A percentile compares a stretch with the other conserved stretches of the same genome.
Evolutionary conservation across 2,329 filamentous ascomycete genomes (phyloP).

Genomic region (Colletotrichum sansevieriae): DNA sequence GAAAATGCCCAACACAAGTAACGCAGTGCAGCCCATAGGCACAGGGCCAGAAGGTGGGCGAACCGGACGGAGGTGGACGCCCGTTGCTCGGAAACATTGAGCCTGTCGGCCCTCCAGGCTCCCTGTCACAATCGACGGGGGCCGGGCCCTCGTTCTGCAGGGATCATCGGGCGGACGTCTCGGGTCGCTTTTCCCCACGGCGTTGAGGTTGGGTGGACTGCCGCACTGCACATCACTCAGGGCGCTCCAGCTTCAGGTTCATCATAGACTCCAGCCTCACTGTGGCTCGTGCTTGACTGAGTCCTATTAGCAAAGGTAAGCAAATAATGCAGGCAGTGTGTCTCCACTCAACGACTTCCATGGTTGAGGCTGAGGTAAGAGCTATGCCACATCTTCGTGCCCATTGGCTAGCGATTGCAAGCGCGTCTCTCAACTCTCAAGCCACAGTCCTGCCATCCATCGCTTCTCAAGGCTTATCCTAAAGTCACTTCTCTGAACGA

Average conservation of each 20-base stretch:
- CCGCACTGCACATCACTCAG: conserved; percentile 14
- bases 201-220: conserved; percentile 11
- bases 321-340: background rate
- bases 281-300: conserved; percentile 7
- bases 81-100: conserved; percentile 41
- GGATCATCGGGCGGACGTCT: conserved; percentile 36
- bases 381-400: background rate
- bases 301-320: background rate
- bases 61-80: conserved; percentile 31
- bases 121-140: conserved; percentile 36
- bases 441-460: conserved; percentile 13
- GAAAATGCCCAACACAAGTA: conserved; percentile 5
- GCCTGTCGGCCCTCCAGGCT: conserved; percentile 2
- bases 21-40: conserved; percentile 2
- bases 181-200: conserved; percentile 29
- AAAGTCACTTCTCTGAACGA: conserved; percentile 16
- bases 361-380: conserved; percentile 33
- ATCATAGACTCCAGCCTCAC: background rate
- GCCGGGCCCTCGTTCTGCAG: conserved; percentile 26
- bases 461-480: conserved; percentile 4
- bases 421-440: conserved; percentile 4
- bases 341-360: background rate
- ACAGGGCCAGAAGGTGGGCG: conserved; percentile 12
- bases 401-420: conserved; percentile 17
- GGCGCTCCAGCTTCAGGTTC: background rate